A percentile compares a stretch with the other conserved stretches of the same genome.
Conservation (phyloP, 108 stramenopile genomes). For the Schizochytrium sp. region DNA sequence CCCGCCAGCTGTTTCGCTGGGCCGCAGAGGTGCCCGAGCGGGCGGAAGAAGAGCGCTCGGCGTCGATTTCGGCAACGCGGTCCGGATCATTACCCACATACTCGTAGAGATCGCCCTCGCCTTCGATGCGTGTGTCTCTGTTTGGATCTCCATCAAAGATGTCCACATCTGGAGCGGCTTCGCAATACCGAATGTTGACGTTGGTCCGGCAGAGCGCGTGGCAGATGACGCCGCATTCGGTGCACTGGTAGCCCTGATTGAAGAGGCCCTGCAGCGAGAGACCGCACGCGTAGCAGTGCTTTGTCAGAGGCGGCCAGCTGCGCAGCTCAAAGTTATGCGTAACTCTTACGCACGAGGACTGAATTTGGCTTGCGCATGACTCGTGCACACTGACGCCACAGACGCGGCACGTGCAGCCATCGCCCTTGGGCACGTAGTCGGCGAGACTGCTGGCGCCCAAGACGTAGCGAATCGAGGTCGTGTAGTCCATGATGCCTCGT, state of each 20-base stretch:
- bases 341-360: neutral
- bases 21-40: neutral
- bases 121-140: neutral
- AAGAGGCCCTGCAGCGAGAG: neutral
- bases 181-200: neutral
- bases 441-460: neutral
- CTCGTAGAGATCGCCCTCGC: neutral
- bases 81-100: neutral
- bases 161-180: neutral
- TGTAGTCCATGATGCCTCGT: neutral
- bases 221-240: neutral
- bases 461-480: neutral
- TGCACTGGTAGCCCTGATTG: constrained; percentile 8
- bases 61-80: neutral
- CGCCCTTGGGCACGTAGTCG: neutral
- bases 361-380: neutral
- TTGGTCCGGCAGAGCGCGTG: neutral
- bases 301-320: neutral
- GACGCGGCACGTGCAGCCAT: neutral
- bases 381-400: neutral
- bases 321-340: constrained; percentile 3
- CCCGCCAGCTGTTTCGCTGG: neutral
- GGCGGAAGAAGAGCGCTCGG: neutral
- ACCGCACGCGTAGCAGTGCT: constrained; percentile 9
- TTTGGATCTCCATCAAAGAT: neutral